phyloP scores from a whole-genome alignment of 176 grass and related monocot genomes.

The Oryza australiensis region DNA sequence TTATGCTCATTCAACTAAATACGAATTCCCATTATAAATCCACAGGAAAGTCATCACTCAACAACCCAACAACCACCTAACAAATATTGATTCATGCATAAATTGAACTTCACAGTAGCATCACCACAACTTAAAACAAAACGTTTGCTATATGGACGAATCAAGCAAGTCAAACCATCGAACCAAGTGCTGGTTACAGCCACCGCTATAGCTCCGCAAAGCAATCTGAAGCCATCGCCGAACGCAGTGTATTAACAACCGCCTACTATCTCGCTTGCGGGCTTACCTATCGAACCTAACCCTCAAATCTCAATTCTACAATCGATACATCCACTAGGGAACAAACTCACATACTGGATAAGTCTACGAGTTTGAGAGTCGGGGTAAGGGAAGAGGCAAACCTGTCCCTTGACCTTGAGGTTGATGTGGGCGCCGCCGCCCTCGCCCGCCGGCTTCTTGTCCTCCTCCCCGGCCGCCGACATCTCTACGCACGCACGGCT shows the following conservation, averaged over 20 bases:
- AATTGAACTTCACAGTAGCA: background rate
- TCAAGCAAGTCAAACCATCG: background rate
- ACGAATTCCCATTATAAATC: background rate
- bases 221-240: too few species aligned
- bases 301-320: background rate
- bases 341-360: background rate
- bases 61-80: background rate
- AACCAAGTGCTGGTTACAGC: background rate
- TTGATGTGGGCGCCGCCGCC: conserved; percentile 62
- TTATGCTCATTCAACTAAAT: background rate
- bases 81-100: background rate
- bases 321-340: background rate
- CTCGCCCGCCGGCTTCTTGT: conserved; percentile 58
- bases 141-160: background rate
- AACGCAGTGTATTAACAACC: too few species aligned
- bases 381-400: background rate
- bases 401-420: conserved; percentile 80
- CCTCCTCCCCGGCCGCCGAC: conserved; percentile 57
- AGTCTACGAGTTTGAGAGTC: background rate
- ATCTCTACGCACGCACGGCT: background rate
- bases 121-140: background rate
- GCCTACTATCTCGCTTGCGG: too few species aligned
- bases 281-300: background rate
- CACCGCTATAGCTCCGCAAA: background rate
- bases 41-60: background rate